Evolutionary conservation across 768 basidiomycete species (phyloP).

Genomic region (Suillus occidentalis): DNA sequence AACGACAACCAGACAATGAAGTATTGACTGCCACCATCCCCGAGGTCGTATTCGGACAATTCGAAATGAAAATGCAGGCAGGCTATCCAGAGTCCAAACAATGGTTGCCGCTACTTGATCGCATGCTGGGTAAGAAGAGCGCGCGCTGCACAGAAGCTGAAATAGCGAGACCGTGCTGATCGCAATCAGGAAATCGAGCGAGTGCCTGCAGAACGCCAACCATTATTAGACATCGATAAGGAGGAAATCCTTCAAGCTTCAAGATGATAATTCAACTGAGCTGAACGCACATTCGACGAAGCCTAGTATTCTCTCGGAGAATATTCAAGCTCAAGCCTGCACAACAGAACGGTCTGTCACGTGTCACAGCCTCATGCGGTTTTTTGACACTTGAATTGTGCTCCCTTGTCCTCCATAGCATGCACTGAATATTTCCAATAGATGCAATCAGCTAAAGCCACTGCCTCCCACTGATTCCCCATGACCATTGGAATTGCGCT

Average conservation of each 20-base stretch:
- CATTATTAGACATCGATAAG: no score
- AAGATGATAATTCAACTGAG: no score
- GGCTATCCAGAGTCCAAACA: neutral
- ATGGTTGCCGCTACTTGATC: neutral
- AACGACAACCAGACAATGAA: neutral
- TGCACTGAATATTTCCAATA: neutral
- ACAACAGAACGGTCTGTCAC: no score
- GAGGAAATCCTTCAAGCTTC: no score
- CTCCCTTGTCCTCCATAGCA: no score
- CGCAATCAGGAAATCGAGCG: neutral
- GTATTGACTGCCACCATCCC: neutral
- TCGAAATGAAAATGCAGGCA: neutral
- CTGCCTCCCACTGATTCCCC: no score
- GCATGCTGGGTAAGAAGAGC: neutral
- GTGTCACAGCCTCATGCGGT: no score
- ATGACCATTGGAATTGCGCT: neutral
- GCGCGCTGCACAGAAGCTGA: neutral
- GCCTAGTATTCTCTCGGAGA: no score
- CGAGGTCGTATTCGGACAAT: neutral
- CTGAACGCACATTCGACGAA: no score
- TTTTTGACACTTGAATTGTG: no score
- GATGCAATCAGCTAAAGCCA: neutral
- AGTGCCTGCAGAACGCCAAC: neutral
- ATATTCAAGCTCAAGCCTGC: no score
- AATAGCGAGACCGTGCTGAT: neutral